Percentiles rank a stretch among this genome's conserved stretches.
Evolutionary conservation across 306 rosid species (phyloP).

Genomic region (cucumber (Cucumis sativus)): DNA sequence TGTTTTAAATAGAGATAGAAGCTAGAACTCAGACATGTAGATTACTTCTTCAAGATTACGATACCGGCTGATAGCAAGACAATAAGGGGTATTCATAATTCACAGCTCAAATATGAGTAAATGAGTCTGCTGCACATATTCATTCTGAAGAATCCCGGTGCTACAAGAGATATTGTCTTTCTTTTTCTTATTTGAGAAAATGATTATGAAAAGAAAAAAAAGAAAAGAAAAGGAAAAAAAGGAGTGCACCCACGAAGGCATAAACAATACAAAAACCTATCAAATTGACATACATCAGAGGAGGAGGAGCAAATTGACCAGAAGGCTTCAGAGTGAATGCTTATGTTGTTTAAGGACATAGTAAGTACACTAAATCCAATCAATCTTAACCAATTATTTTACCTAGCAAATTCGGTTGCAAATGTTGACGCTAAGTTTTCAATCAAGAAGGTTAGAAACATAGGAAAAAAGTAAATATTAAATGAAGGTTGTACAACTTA

Average conservation of each 20-base stretch:
- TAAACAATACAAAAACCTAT: neutral
- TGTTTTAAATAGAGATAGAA: neutral
- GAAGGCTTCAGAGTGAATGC: neutral
- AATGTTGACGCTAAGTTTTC: neutral
- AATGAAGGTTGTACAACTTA: slow-evolving; percentile 18
- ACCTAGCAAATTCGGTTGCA: neutral
- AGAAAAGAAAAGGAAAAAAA: neutral
- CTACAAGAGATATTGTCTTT: neutral
- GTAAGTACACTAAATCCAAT: neutral
- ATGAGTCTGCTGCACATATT: neutral
- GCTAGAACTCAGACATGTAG: neutral
- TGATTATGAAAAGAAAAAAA: neutral
- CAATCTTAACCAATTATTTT: neutral
- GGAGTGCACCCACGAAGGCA: neutral
- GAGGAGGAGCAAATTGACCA: neutral
- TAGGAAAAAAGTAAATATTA: neutral
- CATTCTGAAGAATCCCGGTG: neutral
- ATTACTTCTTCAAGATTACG: neutral
- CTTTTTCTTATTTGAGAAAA: neutral
- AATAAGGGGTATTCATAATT: neutral
- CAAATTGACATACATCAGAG: neutral
- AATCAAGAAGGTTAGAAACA: neutral
- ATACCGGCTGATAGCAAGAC: neutral
- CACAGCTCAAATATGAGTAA: neutral
- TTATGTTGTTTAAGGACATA: neutral